Evolutionary conservation across 2,329 filamentous ascomycete species (phyloP).

Genomic region (Sclerotinia spermophila): DNA sequence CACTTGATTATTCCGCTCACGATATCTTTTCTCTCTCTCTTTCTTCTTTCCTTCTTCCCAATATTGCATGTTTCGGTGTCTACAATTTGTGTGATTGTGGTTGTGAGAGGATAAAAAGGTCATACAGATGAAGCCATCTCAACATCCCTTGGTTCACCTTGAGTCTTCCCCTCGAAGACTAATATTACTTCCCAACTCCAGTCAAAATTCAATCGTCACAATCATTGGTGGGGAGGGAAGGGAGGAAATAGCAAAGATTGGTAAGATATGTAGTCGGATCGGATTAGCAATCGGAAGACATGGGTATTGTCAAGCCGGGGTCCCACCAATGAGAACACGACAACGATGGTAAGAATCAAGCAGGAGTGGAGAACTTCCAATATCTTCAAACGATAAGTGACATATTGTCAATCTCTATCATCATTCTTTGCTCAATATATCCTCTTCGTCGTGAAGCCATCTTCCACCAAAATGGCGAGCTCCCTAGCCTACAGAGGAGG

Average conservation of each 20-base stretch:
- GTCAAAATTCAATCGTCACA: too few relatives aligned
- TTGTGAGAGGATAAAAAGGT: neutral
- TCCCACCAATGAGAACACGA: neutral
- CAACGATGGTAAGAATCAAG: neutral
- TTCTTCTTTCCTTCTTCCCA: too few relatives aligned
- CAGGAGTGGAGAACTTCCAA: neutral
- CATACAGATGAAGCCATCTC: too few relatives aligned
- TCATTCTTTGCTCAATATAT: neutral
- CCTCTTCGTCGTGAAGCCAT: neutral
- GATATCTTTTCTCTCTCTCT: neutral
- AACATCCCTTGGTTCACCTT: neutral
- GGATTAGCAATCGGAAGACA: neutral
- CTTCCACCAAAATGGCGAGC: constrained; percentile 8
- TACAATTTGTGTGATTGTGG: neutral
- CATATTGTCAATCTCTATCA: neutral
- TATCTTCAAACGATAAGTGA: neutral
- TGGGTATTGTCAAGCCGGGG: neutral
- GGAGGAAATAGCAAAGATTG: too few relatives aligned
- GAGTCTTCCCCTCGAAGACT: neutral
- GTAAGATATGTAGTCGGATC: neutral
- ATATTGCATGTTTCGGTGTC: neutral
- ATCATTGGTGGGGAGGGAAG: too few relatives aligned
- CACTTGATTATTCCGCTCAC: neutral
- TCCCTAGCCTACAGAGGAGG: constrained; percentile 25
- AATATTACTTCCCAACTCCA: neutral